Evolutionary conservation across 768 basidiomycete genomes (phyloP).

Genomic region (Mycena filopes): DNA sequence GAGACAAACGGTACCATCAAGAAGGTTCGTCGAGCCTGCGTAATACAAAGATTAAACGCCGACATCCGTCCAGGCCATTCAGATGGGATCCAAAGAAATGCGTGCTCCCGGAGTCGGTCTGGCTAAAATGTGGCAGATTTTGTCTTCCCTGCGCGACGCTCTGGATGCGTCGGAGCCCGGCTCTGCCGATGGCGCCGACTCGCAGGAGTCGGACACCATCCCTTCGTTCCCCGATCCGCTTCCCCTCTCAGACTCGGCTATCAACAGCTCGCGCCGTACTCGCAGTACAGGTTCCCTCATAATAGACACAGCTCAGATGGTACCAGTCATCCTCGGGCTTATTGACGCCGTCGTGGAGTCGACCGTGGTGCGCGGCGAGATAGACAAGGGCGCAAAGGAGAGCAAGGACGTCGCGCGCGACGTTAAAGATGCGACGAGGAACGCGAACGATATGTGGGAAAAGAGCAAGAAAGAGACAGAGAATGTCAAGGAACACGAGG

Average conservation of each 20-base stretch:
- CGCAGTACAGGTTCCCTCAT: conserved; percentile 46
- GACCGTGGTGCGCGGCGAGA: conserved; percentile 61
- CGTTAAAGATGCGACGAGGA: conserved; percentile 61
- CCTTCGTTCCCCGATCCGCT: conserved; percentile 67
- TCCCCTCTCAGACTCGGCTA: conserved; percentile 58
- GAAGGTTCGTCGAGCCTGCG: conserved; percentile 42
- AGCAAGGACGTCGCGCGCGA: conserved; percentile 64
- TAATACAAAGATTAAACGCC: neutral
- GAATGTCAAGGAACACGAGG: conserved; percentile 42
- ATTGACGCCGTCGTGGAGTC: conserved; percentile 62
- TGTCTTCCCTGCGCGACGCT: conserved; percentile 58
- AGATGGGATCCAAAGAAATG: conserved; percentile 61
- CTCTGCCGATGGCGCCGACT: conserved; percentile 26
- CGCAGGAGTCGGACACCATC: conserved; percentile 26
- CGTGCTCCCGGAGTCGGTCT: conserved; percentile 64
- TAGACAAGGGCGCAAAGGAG: conserved; percentile 68
- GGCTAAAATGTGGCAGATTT: conserved; percentile 69
- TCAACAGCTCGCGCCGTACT: conserved; percentile 60
- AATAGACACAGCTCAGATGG: conserved; percentile 66
- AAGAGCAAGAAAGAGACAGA: conserved; percentile 50
- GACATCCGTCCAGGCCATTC: conserved; percentile 48
- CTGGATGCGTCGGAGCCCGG: conserved; percentile 33
- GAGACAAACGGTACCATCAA: conserved; percentile 47
- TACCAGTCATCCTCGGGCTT: conserved; percentile 73
- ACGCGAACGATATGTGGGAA: conserved; percentile 71